Base-by-base conservation (phyloP, 805 yeast genomes). In the Nakazawaea wickerhamii region DNA sequence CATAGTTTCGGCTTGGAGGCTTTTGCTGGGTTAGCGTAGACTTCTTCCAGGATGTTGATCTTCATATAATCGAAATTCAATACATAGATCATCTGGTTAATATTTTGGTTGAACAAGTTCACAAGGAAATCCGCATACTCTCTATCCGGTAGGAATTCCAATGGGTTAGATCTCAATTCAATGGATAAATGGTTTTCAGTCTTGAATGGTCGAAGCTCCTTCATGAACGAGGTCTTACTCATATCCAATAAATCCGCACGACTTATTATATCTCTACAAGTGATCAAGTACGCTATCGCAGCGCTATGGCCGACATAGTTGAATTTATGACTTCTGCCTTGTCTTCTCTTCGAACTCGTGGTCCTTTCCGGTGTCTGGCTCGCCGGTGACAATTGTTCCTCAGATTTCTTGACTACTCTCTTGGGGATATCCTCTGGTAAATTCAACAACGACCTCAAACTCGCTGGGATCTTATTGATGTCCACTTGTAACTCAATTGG, bases 21-120 rank as follows among this genome's bases (percentile, higher is more conserved):
- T 9, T 50, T 45, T 31, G 52, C 40, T 1, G 64, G 65, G 40
- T 60, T 55, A 1, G 53, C 49, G 38, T 67, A 70, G 6, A 65
- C 60, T 5, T 48, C 45, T 1, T 61, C 48, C 0, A 60, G 57
- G 9, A 68, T 47, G 15, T 53, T 47, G 4, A 44, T 45, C n/a
- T 53, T 48, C 27, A 71, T 54, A 4, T 55, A 55, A 7, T 54
- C 57, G 52, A 63, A 59, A 43, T 67, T 65, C 43, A 69, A 52
- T 2, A 71, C 55, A 47, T 70, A 70, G 40, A 60, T 57, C 15
- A 61, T 50, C 32, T 65, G 66, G 49, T 70, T 71, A 27, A 69
- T 52, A 46, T 69, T 68, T 38, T 59, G 61, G 20, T 58, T 53
- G 46, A 60, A 71, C 0, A 59, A 51, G n/a, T 52, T 49, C 13